These are phyloP conservation scores for Aspergillus piperis DNA, from an alignment of 2,329 filamentous ascomycete species.

Conservation along the genomic window DNA sequence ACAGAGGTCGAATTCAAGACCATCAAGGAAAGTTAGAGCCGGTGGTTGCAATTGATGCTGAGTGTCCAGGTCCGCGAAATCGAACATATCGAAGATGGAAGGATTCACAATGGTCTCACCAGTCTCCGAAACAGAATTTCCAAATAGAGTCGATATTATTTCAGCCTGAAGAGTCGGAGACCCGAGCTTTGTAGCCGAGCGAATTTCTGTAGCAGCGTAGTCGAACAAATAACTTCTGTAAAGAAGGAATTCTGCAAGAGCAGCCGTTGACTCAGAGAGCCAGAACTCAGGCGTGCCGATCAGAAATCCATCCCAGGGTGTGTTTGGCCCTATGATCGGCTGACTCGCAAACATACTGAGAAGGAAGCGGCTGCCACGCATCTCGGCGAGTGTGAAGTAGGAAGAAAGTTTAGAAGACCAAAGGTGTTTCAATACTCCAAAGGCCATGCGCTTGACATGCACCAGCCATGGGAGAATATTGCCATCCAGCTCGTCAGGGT, in stretches of 20 bases:
- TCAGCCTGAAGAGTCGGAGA: slow-evolving; percentile 70
- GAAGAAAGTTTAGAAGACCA: slow-evolving; percentile 83
- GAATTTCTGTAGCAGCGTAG: slow-evolving; percentile 83
- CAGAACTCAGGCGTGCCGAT: slow-evolving; percentile 67
- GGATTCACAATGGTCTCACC: slow-evolving; percentile 68
- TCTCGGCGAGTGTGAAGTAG: slow-evolving; percentile 71
- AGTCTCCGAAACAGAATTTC: slow-evolving; percentile 65
- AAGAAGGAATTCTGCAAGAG: slow-evolving; percentile 75
- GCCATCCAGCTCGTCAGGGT: slow-evolving; percentile 64
- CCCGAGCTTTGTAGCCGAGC: slow-evolving; percentile 69
- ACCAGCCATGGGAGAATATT: slow-evolving; percentile 68
- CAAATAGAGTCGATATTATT: slow-evolving; percentile 70
- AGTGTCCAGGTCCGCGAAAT: slow-evolving; percentile 74
- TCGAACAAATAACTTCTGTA: slow-evolving; percentile 77
- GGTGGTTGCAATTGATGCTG: slow-evolving; percentile 51
- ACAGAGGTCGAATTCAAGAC: slow-evolving; percentile 68
- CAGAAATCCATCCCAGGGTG: slow-evolving; percentile 72
- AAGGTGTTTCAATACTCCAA: slow-evolving; percentile 75
- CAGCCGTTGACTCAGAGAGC: slow-evolving; percentile 64
- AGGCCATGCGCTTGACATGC: slow-evolving; percentile 65
- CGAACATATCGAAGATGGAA: slow-evolving; percentile 88
- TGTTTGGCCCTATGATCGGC: slow-evolving; percentile 66
- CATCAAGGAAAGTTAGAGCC: slow-evolving; percentile 61
- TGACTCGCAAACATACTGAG: slow-evolving; percentile 74
- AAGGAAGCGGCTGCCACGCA: slow-evolving; percentile 78